A percentile compares a stretch with the other conserved stretches of the same genome.
These are phyloP conservation scores for Xylaria sp. DNA, from an alignment of 2,329 filamentous ascomycete species.

Conservation along the genomic window DNA sequence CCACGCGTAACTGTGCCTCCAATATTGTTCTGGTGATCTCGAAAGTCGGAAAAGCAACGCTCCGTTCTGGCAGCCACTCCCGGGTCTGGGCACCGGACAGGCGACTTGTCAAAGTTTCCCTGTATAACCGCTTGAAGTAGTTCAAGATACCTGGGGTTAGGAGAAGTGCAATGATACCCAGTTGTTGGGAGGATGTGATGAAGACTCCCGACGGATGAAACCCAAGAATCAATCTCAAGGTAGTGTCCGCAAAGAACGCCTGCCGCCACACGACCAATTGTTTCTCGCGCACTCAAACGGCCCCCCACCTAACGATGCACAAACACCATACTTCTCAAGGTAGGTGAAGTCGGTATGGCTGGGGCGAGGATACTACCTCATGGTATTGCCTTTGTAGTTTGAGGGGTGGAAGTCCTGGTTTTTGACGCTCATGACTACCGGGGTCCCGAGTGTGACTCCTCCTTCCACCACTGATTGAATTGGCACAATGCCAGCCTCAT, in stretches of 20 bases:
- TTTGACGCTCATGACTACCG: constrained; percentile 15
- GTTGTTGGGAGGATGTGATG: constrained; percentile 28
- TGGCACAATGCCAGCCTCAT: constrained; percentile 8
- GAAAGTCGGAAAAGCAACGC: constrained; percentile 78
- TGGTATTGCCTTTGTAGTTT: constrained; percentile 12
- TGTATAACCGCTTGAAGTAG: constrained; percentile 79
- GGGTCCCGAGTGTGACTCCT: constrained; percentile 16
- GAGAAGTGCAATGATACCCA: constrained; percentile 14
- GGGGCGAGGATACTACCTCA: constrained; percentile 22
- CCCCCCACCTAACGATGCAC: constrained; percentile 18
- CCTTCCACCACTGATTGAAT: constrained; percentile 19
- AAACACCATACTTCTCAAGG: constrained; percentile 30
- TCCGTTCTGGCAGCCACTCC: constrained; percentile 76
- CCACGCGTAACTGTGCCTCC: constrained; percentile 96
- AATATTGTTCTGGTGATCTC: constrained; percentile 85
- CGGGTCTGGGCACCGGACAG: constrained; percentile 83
- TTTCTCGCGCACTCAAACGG: constrained; percentile 29
- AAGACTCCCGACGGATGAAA: constrained; percentile 26
- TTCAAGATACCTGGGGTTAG: constrained; percentile 57
- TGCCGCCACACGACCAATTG: constrained; percentile 31
- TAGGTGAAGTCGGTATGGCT: constrained; percentile 27
- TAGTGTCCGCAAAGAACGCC: constrained; percentile 30
- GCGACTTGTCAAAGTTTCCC: constrained; percentile 82
- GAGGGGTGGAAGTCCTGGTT: constrained; percentile 15
- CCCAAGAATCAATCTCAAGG: constrained; percentile 28